phyloP scores from a whole-genome alignment of 2,329 filamentous ascomycete genomes.

The Talaromyces albobiverticillius region DNA sequence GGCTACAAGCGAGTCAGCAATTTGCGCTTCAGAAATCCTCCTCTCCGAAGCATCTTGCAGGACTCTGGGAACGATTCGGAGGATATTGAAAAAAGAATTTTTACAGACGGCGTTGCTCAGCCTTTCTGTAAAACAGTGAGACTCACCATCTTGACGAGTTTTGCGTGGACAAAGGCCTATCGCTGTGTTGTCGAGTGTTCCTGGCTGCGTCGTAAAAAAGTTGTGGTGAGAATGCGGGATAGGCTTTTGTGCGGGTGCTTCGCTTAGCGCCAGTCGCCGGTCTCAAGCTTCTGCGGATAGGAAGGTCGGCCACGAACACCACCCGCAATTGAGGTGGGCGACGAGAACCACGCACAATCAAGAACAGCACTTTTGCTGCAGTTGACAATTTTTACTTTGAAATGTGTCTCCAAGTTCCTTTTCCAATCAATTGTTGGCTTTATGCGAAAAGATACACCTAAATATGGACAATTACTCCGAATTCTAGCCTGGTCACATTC shows the following conservation, averaged over 20 bases:
- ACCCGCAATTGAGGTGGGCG: constrained; percentile 8
- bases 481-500: too few species aligned
- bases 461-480: background rate
- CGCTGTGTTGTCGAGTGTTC: constrained; percentile 35
- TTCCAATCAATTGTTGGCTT: background rate
- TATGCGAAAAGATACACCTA: background rate
- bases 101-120: constrained; percentile 20
- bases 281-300: constrained; percentile 24
- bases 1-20: constrained; percentile 93
- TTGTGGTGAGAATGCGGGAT: constrained; percentile 29
- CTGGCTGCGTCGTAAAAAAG: constrained; percentile 24
- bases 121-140: constrained; percentile 23
- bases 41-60: constrained; percentile 97
- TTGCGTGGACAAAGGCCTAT: constrained; percentile 31
- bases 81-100: constrained; percentile 3
- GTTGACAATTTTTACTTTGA: background rate
- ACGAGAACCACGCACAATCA: constrained; percentile 1
- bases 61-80: constrained; percentile 55
- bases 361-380: too few species aligned
- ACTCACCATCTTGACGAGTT: constrained; percentile 46
- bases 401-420: background rate
- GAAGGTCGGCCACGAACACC: constrained; percentile 41
- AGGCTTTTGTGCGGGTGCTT: constrained; percentile 42
- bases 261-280: constrained; percentile 40
- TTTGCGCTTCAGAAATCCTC: constrained; percentile 88